phyloP scores from a whole-genome alignment of 306 rosid species.

The Rubus idaeus region DNA sequence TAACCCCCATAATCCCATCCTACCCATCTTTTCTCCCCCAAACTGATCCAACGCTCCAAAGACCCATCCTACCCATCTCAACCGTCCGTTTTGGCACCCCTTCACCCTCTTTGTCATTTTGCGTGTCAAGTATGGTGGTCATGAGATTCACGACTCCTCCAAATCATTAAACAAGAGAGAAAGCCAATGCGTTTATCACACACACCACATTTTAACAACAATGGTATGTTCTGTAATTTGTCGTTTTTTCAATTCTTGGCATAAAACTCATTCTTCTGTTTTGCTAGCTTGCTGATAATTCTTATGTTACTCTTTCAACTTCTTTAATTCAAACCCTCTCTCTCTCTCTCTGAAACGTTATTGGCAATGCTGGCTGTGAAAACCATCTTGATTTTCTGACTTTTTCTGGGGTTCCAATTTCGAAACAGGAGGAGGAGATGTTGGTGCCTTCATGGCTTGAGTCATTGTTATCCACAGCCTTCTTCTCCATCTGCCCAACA shows the following conservation, averaged over 20 bases:
- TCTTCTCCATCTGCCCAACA: constrained; percentile 45
- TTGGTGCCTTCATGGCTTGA: constrained; percentile 62
- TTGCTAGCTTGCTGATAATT: constrained; percentile 28
- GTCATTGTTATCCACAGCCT: constrained; percentile 41
- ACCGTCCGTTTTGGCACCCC: constrained; percentile 26
- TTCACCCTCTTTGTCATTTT: background rate
- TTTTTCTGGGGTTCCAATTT: background rate
- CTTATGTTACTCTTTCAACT: constrained; percentile 39
- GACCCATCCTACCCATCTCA: constrained; percentile 37
- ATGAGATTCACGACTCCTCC: constrained; percentile 1
- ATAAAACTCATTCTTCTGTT: background rate
- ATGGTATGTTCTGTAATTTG: constrained; percentile 23
- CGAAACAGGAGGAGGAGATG: constrained; percentile 34
- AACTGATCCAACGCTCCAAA: constrained; percentile 42
- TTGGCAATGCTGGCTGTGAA: background rate
- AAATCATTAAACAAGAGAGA: constrained; percentile 9
- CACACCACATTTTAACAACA: constrained; percentile 5
- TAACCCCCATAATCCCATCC: constrained; percentile 4
- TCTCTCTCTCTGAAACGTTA: constrained; percentile 31
- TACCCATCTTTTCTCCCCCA: background rate
- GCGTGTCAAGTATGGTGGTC: background rate
- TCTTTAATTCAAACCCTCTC: background rate
- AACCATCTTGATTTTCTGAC: background rate
- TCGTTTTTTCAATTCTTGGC: constrained; percentile 29
- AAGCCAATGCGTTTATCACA: constrained; percentile 14